These are phyloP conservation scores for Orbilia quercus DNA, from an alignment of 2,329 filamentous ascomycete genomes.

Conservation along the genomic window DNA sequence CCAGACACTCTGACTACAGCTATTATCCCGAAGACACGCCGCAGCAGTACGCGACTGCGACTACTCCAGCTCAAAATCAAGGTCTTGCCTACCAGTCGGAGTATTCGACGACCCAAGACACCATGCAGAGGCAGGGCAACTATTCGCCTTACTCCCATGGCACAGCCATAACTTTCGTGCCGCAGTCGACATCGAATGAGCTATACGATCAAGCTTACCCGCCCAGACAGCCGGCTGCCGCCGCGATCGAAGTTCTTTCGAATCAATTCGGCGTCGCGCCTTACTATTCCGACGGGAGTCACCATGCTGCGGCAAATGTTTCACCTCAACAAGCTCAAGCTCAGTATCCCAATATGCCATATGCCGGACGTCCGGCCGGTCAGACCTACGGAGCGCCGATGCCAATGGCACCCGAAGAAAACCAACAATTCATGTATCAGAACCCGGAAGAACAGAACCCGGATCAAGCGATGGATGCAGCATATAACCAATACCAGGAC, in stretches of 20 bases:
- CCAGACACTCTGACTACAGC: conserved; percentile 48
- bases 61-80: conserved; percentile 43
- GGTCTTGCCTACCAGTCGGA: conserved; percentile 46
- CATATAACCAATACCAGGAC: conserved; percentile 68
- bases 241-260: conserved; percentile 60
- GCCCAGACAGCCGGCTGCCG: conserved; percentile 59
- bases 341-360: conserved; percentile 57
- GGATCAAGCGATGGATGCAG: conserved; percentile 58
- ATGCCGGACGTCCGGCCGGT: conserved; percentile 40
- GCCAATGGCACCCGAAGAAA: conserved; percentile 38
- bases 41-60: conserved; percentile 48
- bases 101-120: conserved; percentile 48
- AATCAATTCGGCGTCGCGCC: conserved; percentile 60
- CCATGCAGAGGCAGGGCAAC: conserved; percentile 53
- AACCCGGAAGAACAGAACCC: conserved; percentile 46
- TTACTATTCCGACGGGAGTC: conserved; percentile 58
- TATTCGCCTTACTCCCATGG: conserved; percentile 59
- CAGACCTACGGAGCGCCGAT: conserved; percentile 37
- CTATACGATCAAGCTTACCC: conserved; percentile 59
- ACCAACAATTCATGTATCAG: conserved; percentile 55
- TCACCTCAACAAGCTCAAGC: conserved; percentile 58
- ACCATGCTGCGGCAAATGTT: conserved; percentile 54
- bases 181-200: conserved; percentile 56
- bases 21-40: conserved; percentile 51
- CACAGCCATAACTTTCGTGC: conserved; percentile 59